Conservation (phyloP, 2,329 filamentous ascomycete genomes). For the Stachybotrys chlorohalonatus region DNA sequence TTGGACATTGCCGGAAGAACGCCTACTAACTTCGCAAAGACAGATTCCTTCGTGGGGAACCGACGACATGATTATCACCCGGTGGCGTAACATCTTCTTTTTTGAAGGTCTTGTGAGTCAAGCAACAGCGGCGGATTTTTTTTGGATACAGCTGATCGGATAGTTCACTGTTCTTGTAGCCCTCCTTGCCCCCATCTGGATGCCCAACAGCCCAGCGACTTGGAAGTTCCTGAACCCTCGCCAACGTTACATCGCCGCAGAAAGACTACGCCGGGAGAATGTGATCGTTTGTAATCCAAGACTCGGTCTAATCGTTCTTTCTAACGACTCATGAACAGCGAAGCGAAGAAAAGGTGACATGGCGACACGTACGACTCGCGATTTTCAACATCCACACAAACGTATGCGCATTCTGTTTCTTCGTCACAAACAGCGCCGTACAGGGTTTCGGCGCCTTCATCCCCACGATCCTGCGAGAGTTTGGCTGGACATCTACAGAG, state of each 20-base stretch:
- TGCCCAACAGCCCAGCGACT: slow-evolving; percentile 38
- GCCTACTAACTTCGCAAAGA: not conserved
- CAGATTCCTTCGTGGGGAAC: not conserved
- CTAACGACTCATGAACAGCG: slow-evolving; percentile 6
- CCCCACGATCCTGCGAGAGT: slow-evolving; percentile 32
- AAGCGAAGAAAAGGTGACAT: slow-evolving; percentile 32
- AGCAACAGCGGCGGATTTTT: not conserved
- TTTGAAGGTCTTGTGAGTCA: slow-evolving; percentile 43
- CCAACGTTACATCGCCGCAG: slow-evolving; percentile 42
- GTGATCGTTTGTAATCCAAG: slow-evolving; percentile 4
- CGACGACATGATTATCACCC: slow-evolving; percentile 7
- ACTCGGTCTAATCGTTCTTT: not conserved
- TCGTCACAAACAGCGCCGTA: slow-evolving; percentile 51
- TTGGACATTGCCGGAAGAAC: not conserved
- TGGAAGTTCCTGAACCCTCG: slow-evolving; percentile 40
- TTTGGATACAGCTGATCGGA: not conserved
- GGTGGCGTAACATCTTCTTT: slow-evolving; percentile 53
- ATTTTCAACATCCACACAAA: slow-evolving; percentile 50
- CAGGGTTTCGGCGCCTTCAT: slow-evolving; percentile 40
- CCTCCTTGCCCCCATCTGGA: slow-evolving; percentile 35
- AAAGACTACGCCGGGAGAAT: slow-evolving; percentile 40
- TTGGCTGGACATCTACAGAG: slow-evolving; percentile 27
- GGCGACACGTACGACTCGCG: slow-evolving; percentile 38
- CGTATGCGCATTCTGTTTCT: slow-evolving; percentile 48
- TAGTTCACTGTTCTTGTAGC: slow-evolving; percentile 34